Percentiles rank a stretch among this genome's conserved stretches.
Conservation (phyloP, 1,284 basidiomycete genomes). For the Filobasidium uniguttulatum region DNA sequence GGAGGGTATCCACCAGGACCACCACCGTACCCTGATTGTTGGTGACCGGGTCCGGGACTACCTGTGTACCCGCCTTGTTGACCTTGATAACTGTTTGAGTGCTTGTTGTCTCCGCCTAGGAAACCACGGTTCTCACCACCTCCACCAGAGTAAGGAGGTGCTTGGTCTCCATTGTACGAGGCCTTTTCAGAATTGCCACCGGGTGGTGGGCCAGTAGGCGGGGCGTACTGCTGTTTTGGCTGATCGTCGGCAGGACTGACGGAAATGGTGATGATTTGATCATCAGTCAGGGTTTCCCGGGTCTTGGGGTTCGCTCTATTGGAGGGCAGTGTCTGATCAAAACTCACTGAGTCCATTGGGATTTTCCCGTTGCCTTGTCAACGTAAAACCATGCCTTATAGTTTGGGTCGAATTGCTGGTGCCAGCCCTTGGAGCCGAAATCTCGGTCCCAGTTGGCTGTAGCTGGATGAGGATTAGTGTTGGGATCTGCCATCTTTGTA, state of each 20-base stretch:
- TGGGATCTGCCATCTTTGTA: too few species aligned
- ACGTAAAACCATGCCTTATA: conserved; percentile 39
- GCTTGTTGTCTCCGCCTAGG: conserved; percentile 21
- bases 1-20: conserved; percentile 14
- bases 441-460: conserved; percentile 6
- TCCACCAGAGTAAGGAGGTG: background rate
- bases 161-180: background rate
- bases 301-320: too few species aligned
- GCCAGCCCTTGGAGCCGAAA: conserved; percentile 18
- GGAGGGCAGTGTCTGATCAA: too few species aligned
- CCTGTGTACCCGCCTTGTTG: conserved; percentile 14
- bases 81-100: conserved; percentile 5
- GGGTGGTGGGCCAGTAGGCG: conserved; percentile 32
- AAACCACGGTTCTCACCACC: conserved; percentile 28
- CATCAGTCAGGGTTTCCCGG: background rate
- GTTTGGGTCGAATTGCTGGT: conserved; percentile 26
- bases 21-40: background rate
- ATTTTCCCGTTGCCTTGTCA: conserved; percentile 32
- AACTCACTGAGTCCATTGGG: conserved; percentile 35
- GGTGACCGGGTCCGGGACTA: conserved; percentile 1
- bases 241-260: conserved; percentile 34
- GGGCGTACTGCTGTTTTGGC: conserved; percentile 20
- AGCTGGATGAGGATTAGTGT: conserved; percentile 5
- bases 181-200: conserved; percentile 12
- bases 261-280: background rate